Conservation (phyloP, 306 rosid species). For the Arachis hypogaea region DNA sequence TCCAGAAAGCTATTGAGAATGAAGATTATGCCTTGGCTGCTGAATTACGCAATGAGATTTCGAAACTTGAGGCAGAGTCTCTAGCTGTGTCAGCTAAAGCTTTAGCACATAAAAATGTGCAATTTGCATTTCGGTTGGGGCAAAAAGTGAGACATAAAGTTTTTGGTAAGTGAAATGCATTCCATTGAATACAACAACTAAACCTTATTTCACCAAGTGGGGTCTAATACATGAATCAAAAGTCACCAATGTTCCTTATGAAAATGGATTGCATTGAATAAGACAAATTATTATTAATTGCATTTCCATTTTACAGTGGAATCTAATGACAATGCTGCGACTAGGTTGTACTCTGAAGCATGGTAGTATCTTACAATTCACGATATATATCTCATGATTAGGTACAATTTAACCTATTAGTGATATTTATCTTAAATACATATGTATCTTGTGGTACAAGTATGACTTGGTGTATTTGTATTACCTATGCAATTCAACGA, state of each 20-base stretch:
- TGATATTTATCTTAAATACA: too few relatives aligned
- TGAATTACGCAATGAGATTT: slow-evolving; percentile 69
- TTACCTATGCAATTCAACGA: too few relatives aligned
- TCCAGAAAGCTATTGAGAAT: slow-evolving; percentile 72
- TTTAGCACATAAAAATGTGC: slow-evolving; percentile 77
- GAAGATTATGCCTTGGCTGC: slow-evolving; percentile 88
- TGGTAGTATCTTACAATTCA: background rate
- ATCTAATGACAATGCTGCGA: background rate
- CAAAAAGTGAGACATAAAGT: slow-evolving; percentile 81
- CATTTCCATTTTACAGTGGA: background rate
- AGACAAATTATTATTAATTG: background rate
- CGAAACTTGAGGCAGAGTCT: slow-evolving; percentile 80
- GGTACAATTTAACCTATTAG: too few relatives aligned
- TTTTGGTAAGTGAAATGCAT: slow-evolving; percentile 52
- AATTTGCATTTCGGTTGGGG: slow-evolving; percentile 81
- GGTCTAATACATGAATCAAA: background rate
- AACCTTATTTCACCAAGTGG: slow-evolving; percentile 16
- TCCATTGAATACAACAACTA: slow-evolving; percentile 22
- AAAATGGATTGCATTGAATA: background rate
- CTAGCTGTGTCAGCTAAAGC: slow-evolving; percentile 85
- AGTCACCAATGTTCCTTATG: too few relatives aligned
- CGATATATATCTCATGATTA: too few relatives aligned
- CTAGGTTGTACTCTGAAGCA: slow-evolving; percentile 19
- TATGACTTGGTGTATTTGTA: too few relatives aligned
- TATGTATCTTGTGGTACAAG: too few relatives aligned